phyloP scores from a whole-genome alignment of 805 yeast species.

The Ogataea pilisensis region DNA sequence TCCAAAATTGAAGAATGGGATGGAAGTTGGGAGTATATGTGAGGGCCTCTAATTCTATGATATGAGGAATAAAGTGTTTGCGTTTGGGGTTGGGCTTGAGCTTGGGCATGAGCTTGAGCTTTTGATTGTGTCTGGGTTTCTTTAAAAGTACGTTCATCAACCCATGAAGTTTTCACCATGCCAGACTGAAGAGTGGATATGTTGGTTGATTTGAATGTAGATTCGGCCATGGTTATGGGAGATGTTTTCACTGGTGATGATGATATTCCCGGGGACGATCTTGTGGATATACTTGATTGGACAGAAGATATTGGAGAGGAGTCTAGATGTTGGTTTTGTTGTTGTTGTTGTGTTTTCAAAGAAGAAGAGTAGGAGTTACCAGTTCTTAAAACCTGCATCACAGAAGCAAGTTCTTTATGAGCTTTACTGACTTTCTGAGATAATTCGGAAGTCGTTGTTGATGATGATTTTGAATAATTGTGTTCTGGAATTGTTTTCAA shows the following conservation, averaged over 20 bases:
- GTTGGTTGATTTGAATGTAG: slow-evolving; percentile 9
- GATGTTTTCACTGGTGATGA: slow-evolving; percentile 29
- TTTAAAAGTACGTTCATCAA: not conserved
- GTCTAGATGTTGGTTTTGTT: slow-evolving; percentile 1
- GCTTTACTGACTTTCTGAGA: slow-evolving; percentile 15
- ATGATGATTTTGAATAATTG: not conserved
- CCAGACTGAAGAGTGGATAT: not conserved
- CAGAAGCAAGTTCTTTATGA: slow-evolving; percentile 19
- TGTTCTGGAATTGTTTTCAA: not conserved
- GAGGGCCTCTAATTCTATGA: slow-evolving; percentile 1
- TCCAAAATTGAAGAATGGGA: slow-evolving; percentile 13
- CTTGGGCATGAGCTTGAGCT: not conserved
- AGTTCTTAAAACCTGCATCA: too few relatives aligned
- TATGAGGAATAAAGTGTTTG: not conserved
- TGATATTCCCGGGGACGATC: slow-evolving; percentile 14
- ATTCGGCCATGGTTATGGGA: slow-evolving; percentile 18
- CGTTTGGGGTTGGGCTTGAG: not conserved
- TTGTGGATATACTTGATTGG: slow-evolving; percentile 9
- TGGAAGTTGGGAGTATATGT: slow-evolving; percentile 7
- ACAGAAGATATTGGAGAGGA: slow-evolving; percentile 19
- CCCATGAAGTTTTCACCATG: not conserved
- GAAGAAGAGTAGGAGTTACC: too few relatives aligned
- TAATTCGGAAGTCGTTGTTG: too few relatives aligned
- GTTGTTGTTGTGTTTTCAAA: slow-evolving; percentile 1
- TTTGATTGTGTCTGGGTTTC: not conserved